Percentiles rank a stretch among this genome's conserved stretches.
These are phyloP conservation scores for Beverwykella pulmonaria DNA, from an alignment of 495 filamentous ascomycete species.

Conservation along the genomic window DNA sequence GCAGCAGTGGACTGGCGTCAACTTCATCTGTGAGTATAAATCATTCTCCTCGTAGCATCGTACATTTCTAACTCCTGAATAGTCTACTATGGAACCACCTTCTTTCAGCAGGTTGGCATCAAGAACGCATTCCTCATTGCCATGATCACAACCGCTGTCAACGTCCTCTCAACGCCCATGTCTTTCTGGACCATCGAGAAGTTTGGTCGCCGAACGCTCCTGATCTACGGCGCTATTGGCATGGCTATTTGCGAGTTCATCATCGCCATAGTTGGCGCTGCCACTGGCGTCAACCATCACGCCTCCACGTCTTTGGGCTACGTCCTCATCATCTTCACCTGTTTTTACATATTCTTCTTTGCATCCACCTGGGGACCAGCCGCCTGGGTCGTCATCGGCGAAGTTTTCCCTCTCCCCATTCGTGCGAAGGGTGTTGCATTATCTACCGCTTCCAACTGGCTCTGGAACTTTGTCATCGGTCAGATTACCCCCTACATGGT, in stretches of 20 bases:
- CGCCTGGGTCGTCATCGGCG: constrained; percentile 83
- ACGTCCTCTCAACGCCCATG: constrained; percentile 77
- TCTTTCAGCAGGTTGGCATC: constrained; percentile 70
- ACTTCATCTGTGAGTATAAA: constrained; percentile 66
- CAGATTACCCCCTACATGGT: constrained; percentile 83
- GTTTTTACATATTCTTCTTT: constrained; percentile 61
- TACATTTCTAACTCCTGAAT: background rate
- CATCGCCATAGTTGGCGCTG: constrained; percentile 68
- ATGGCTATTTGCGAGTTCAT: constrained; percentile 89
- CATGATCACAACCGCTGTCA: constrained; percentile 81
- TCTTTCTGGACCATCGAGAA: constrained; percentile 84
- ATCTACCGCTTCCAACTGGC: constrained; percentile 83
- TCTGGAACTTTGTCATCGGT: constrained; percentile 71
- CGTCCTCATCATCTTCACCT: constrained; percentile 46
- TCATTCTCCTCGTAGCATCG: background rate
- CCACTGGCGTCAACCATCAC: constrained; percentile 25
- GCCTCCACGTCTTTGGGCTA: constrained; percentile 22
- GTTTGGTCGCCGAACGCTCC: constrained; percentile 76
- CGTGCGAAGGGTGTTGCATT: constrained; percentile 78
- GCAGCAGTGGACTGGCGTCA: constrained; percentile 81
- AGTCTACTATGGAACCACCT: constrained; percentile 81
- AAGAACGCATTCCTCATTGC: constrained; percentile 74
- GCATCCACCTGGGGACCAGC: constrained; percentile 52
- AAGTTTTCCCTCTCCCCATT: constrained; percentile 83
- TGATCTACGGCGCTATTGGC: constrained; percentile 75